Conservation (phyloP, 176 grass and related monocot species). For the Cymbopogon citratus region DNA sequence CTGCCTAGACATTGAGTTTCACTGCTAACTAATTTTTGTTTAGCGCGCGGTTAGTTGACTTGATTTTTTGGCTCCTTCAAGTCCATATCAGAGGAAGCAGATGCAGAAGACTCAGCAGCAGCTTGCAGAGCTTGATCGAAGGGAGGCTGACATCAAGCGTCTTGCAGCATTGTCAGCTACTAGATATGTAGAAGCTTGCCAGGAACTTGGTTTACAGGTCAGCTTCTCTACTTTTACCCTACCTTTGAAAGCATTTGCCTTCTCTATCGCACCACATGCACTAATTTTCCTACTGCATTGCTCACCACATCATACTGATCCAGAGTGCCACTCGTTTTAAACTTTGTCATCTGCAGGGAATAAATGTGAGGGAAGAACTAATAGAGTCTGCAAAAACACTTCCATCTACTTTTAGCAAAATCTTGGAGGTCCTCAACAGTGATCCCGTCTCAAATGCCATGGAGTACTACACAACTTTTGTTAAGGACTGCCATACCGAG, state of each 20-base stretch:
- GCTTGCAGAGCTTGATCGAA: constrained; percentile 75
- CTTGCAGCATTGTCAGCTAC: constrained; percentile 66
- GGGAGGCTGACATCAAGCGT: constrained; percentile 84
- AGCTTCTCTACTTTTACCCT: background rate
- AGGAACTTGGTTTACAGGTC: constrained; percentile 82
- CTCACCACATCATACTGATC: background rate
- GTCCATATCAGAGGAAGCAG: constrained; percentile 88
- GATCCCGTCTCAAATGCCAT: constrained; percentile 61
- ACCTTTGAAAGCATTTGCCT: background rate
- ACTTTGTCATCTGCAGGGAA: constrained; percentile 40
- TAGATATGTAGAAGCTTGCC: constrained; percentile 84
- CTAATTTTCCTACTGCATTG: background rate
- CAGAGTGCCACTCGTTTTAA: background rate
- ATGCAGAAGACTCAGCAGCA: constrained; percentile 95
- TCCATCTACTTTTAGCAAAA: constrained; percentile 67
- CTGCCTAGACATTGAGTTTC: constrained; percentile 5
- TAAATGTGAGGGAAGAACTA: constrained; percentile 72
- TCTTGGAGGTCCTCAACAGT: constrained; percentile 70
- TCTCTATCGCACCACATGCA: background rate
- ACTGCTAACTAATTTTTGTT: background rate
- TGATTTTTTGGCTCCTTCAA: constrained; percentile 31
- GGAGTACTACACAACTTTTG: constrained; percentile 72
- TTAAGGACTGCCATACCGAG: constrained; percentile 80
- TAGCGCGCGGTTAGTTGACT: background rate
- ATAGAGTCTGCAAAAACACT: constrained; percentile 78